Evolutionary conservation across 371 early-diverging fungal genomes (phyloP), one percentile per base, ranked within the genome.

Genomic region (Basidiobolus heterosporus): DNA sequence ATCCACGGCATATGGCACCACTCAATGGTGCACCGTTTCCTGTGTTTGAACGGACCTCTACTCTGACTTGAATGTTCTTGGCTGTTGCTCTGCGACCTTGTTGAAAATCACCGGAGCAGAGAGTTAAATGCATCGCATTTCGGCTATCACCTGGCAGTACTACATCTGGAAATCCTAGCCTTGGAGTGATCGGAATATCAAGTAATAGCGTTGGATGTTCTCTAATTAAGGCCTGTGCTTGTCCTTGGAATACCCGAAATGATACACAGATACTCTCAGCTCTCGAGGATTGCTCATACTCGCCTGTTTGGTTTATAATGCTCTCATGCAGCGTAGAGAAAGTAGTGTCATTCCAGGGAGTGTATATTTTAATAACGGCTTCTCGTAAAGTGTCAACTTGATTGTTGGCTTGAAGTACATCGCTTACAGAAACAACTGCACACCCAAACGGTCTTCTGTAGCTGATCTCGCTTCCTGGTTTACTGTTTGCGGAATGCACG

Each of bases 121-220:
- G 61, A 14, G 71, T 78, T 15, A 85, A 24, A 46, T 83, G 82
- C 17, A 82, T 49, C 15, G 72, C 70, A 45, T 84, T 81, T 7
- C 80, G 59, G 18, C 48, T 53, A 38, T 75, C 77, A 7, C 69
- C 66, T 0, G 80, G 76, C 37, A 72, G 68, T 8, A 78, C 72
- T 20, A 78, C 72, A 49, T 82, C 82, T 0, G 76, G 67, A 56
- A 80, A 75, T 0, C 81, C 81, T 13, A 76, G 54, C 2, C 79
- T 61, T 3, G 56, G 52, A n/a, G 81, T 74, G 1, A 57, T 55
- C 1, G 72, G 61, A 13, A 68, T 55, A 16, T 55, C 69, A 37
- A 66, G 66, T 15, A 73, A 48, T n/a, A 66, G 41, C 0, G 65
- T 66, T 8, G 68, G 51, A 49, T 75, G 67, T 14, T 61, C 57